Percentiles rank a stretch among this genome's conserved stretches.
phyloP scores from a whole-genome alignment of 192 early-diverging fungal species.

The Phlyctochytrium bullatum region DNA sequence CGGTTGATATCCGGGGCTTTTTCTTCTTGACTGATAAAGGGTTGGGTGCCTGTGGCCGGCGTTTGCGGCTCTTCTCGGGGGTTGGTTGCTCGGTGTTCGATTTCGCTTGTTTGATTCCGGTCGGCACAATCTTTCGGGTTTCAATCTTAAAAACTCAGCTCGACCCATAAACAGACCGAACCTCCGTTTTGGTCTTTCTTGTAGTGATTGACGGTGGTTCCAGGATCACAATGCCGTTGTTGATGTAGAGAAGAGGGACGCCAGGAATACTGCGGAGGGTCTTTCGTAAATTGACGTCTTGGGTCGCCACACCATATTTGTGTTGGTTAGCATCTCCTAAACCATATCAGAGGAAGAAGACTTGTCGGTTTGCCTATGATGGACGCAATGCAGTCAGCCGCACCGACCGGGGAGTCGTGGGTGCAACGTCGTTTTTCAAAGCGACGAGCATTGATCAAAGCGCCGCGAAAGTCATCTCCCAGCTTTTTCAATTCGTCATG shows the following conservation, averaged over 20 bases:
- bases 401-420: constrained; percentile 63
- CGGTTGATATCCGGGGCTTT: no score
- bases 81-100: constrained; percentile 48
- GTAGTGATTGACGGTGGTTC: constrained; percentile 63
- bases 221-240: constrained; percentile 71
- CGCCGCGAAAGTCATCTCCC: constrained; percentile 58
- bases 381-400: constrained; percentile 67
- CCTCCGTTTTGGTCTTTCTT: constrained; percentile 19
- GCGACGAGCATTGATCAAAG: constrained; percentile 56
- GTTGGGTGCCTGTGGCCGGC: constrained; percentile 80
- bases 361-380: constrained; percentile 53
- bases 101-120: constrained; percentile 52
- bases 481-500: constrained; percentile 67
- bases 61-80: constrained; percentile 31
- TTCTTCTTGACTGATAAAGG: constrained; percentile 85
- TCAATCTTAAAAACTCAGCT: constrained; percentile 36
- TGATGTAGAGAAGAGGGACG: constrained; percentile 84
- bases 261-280: constrained; percentile 70
- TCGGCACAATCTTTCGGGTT: constrained; percentile 50
- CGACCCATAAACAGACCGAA: constrained; percentile 35
- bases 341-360: neutral
- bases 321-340: constrained; percentile 66
- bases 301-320: constrained; percentile 84
- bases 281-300: constrained; percentile 66
- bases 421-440: constrained; percentile 81